Base-by-base conservation (phyloP, 2,329 filamentous ascomycete genomes). In the Colletotrichum karsti region DNA sequence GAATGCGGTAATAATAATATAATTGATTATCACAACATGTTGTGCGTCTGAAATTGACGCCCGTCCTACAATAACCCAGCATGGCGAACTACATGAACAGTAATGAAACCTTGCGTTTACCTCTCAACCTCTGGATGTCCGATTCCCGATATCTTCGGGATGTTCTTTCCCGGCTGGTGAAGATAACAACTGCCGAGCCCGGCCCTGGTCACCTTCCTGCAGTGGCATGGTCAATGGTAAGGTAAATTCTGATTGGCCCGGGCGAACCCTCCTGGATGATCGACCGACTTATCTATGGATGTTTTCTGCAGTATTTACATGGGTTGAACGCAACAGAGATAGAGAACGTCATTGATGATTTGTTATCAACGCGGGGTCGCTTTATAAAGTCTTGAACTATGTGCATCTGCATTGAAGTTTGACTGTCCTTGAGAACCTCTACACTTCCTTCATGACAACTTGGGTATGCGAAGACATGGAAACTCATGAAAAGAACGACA, bases 171-270 rank as follows among this genome's bases (percentile, higher is more conserved):
- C 63, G 57, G n/a, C 10, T n/a, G 4, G 10, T 44, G 22, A 24
- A 66, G 63, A 66, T 66, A 66, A 66, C 63, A 50, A 56, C 15
- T 63, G 35, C 50, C 63, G 50, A 64, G 8, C 30, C 22, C 41
- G 30, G 44, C 33, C 33, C 57, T 24, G 5, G 50, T 56, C 63
- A 63, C 63, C 33, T 66, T 63, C 57, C 41, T 39, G 58, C 37
- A 55, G 37, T 12, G 30, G 58, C 24, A 66, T 63, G 50, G 63
- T 9, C 20, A 12, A 35, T 18, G 28, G 39, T 0, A 12, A 9
- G 4, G 8, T 13, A n/a, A 13, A 39, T 15, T 26, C n/a, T 37
- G 3, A 66, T 66, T 66, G 58, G 63, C 12, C 41, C 18, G 13
- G 48, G 18, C 22, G 20, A n/a, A 42, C 24, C 9, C 13, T 24